A percentile compares a stretch with the other conserved stretches of the same genome.
These are phyloP conservation scores for Aspergillus uvarum DNA, from an alignment of 2,329 filamentous ascomycete genomes.

Conservation along the genomic window DNA sequence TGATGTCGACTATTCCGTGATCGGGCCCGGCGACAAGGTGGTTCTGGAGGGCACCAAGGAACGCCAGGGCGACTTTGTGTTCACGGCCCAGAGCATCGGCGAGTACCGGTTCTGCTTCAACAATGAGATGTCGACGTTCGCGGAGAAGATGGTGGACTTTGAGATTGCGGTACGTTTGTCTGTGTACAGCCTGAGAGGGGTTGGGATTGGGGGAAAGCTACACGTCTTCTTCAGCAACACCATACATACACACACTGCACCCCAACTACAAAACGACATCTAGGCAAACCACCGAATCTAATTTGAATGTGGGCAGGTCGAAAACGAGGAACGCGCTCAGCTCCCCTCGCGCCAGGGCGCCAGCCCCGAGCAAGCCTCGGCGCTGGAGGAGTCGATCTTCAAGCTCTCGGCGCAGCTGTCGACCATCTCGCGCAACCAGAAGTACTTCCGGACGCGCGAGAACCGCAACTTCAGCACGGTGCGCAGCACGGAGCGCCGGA, in stretches of 20 bases:
- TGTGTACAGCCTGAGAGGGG: no score
- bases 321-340: conserved; percentile 80
- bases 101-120: conserved; percentile 98
- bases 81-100: conserved; percentile 81
- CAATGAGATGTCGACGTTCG: conserved; percentile 97
- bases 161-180: conserved; percentile 76
- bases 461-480: conserved; percentile 99
- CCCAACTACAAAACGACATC: no score
- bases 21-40: conserved; percentile 74
- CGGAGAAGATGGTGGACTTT: conserved; percentile 97
- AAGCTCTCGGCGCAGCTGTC: conserved; percentile 91
- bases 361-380: conserved; percentile 81
- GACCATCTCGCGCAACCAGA: conserved; percentile 94
- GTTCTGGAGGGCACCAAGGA: conserved; percentile 87
- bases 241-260: no score
- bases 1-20: conserved; percentile 90
- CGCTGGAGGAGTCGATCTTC: conserved; percentile 89
- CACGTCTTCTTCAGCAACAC: no score
- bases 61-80: conserved; percentile 95
- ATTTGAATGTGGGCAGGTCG: conserved; percentile 59
- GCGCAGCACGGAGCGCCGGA: conserved; percentile 88
- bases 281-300: no score
- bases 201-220: no score
- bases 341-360: conserved; percentile 87
- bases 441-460: conserved; percentile 98